Conservation (phyloP, 2,329 filamentous ascomycete species). For the Trichophyton simii region DNA sequence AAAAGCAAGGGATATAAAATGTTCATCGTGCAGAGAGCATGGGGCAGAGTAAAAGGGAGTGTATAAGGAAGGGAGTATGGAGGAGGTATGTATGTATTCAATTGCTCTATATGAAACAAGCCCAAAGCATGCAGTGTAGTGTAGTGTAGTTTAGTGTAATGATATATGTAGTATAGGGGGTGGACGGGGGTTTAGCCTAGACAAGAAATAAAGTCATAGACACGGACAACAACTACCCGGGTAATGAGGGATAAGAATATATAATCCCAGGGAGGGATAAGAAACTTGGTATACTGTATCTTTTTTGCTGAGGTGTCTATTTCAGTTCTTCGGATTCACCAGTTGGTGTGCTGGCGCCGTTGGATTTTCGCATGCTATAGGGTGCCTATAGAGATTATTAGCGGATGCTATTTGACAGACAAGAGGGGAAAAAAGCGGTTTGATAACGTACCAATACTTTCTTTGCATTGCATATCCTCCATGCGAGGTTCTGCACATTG, state of each 20-base stretch:
- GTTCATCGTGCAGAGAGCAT: background rate
- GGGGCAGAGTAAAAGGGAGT: background rate
- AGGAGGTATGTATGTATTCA: background rate
- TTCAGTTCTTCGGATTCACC: background rate
- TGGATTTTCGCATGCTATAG: constrained; percentile 57
- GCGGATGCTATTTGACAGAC: background rate
- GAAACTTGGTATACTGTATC: background rate
- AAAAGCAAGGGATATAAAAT: background rate
- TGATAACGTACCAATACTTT: constrained; percentile 64
- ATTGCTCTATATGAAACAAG: background rate
- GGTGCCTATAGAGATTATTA: constrained; percentile 42
- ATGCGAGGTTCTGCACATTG: constrained; percentile 77
- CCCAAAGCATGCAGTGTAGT: background rate
- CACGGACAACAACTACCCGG: background rate
- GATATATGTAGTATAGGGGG: too few species aligned
- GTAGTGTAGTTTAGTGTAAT: background rate
- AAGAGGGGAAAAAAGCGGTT: background rate
- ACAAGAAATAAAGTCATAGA: too few species aligned
- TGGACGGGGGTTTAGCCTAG: too few species aligned
- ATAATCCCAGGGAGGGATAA: background rate
- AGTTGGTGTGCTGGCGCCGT: constrained; percentile 49
- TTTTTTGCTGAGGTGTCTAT: background rate
- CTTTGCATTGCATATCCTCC: constrained; percentile 92
- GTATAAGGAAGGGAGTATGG: background rate
- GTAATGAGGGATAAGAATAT: background rate